Evolutionary conservation across 2,329 filamentous ascomycete species (phyloP).

Genomic region (Pseudonectria buxi): DNA sequence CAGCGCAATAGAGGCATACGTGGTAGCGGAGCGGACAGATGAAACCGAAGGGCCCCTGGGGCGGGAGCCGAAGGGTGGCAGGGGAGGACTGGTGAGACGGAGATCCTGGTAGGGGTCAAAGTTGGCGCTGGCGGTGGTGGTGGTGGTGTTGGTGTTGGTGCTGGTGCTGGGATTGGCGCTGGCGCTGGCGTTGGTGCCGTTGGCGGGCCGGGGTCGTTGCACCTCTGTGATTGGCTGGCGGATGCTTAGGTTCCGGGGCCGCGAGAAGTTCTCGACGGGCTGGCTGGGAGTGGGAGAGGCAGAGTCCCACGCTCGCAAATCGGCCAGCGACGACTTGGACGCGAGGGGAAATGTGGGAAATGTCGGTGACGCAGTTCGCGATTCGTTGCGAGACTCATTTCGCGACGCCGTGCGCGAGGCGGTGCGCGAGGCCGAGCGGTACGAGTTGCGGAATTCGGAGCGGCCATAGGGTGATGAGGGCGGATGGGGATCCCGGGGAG

Average conservation of each 20-base stretch:
- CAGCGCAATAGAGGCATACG: slow-evolving; percentile 32
- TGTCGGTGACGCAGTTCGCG: slow-evolving; percentile 25
- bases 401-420: too few relatives aligned
- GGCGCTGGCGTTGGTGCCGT: too few relatives aligned
- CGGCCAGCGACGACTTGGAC: slow-evolving; percentile 26
- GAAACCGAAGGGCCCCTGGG: slow-evolving; percentile 41
- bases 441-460: too few relatives aligned
- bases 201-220: slow-evolving; percentile 23
- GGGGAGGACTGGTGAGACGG: slow-evolving; percentile 23
- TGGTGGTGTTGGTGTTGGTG: too few relatives aligned
- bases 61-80: slow-evolving; percentile 34
- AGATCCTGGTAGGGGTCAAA: slow-evolving; percentile 24
- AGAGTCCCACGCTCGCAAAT: slow-evolving; percentile 30
- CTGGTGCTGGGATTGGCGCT: too few relatives aligned
- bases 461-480: too few relatives aligned
- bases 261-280: slow-evolving; percentile 53
- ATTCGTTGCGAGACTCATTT: too few relatives aligned
- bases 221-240: slow-evolving; percentile 34
- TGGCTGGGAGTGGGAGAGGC: slow-evolving; percentile 34
- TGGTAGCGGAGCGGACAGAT: slow-evolving; percentile 35
- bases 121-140: too few relatives aligned
- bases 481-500: slow-evolving; percentile 16
- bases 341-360: slow-evolving; percentile 22
- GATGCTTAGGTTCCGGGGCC: slow-evolving; percentile 49
- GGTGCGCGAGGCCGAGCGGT: slow-evolving; percentile 17